phyloP scores from a whole-genome alignment of 225 moss, liverwort and hornwort genomes.

The Pseudoscleropodium purum region DNA sequence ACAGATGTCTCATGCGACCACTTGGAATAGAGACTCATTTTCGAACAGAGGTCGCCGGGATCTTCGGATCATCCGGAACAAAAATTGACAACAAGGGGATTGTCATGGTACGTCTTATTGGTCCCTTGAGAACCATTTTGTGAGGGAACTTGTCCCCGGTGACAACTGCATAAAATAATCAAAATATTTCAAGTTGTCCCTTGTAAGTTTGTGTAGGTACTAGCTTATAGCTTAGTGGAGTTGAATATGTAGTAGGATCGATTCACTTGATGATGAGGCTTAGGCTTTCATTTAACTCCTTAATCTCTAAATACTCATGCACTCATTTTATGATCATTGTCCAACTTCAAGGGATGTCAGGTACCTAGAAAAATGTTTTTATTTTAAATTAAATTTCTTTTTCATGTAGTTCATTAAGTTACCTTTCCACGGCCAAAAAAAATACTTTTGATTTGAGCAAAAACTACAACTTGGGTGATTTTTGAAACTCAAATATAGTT shows the following conservation, averaged over 20 bases:
- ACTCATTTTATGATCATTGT: accelerated
- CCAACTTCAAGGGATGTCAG: accelerated
- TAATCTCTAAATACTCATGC: accelerated
- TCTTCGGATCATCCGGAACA: background rate
- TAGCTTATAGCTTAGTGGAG: accelerated
- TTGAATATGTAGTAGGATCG: accelerated
- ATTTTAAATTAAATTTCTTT: background rate
- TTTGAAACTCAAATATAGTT: background rate
- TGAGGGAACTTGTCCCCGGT: background rate
- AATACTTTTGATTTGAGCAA: too few relatives aligned
- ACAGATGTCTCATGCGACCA: background rate
- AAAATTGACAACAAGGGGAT: background rate
- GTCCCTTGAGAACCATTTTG: background rate
- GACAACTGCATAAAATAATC: background rate
- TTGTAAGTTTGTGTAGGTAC: accelerated
- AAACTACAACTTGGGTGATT: accelerated
- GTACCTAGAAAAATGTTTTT: background rate
- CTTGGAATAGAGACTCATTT: background rate
- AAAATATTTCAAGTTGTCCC: too few relatives aligned
- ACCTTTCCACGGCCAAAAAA: accelerated
- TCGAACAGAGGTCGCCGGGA: background rate
- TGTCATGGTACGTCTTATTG: background rate
- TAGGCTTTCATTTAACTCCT: accelerated
- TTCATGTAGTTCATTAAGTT: accelerated
- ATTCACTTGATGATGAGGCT: background rate